A percentile compares a stretch with the other conserved stretches of the same genome.
phyloP scores from a whole-genome alignment of 352 stramenopile species.

The Globisporangium takayamanum region DNA sequence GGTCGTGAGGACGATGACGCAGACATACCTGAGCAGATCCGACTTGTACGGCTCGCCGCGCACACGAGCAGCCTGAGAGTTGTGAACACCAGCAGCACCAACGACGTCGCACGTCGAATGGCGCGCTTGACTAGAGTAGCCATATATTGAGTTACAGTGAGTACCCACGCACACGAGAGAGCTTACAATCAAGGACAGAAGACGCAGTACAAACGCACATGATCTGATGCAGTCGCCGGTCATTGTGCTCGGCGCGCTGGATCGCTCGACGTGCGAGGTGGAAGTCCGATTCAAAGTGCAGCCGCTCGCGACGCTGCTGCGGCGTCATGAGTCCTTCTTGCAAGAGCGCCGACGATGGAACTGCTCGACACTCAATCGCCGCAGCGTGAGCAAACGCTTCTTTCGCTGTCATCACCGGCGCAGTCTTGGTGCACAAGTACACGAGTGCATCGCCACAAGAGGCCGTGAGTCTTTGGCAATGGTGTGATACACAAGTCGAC shows the following conservation, averaged over 20 bases:
- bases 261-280: conserved; percentile 42
- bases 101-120: conserved; percentile 54
- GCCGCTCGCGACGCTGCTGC: conserved; percentile 57
- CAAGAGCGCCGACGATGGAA: conserved; percentile 45
- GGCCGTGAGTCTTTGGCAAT: no score
- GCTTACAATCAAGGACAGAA: neutral
- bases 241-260: conserved; percentile 51
- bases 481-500: no score
- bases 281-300: conserved; percentile 57
- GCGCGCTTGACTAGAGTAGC: conserved; percentile 24
- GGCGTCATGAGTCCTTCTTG: conserved; percentile 73
- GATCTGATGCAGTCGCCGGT: conserved; percentile 61
- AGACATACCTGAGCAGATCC: conserved; percentile 33
- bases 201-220: conserved; percentile 30
- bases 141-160: neutral
- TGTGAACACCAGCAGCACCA: conserved; percentile 14
- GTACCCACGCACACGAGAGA: neutral
- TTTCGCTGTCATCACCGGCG: conserved; percentile 40
- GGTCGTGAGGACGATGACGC: neutral
- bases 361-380: conserved; percentile 36
- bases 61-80: conserved; percentile 4
- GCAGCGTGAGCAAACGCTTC: conserved; percentile 36
- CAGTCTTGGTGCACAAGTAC: conserved; percentile 16
- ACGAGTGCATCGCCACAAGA: neutral
- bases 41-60: conserved; percentile 39